Conservation (phyloP, 257 asterid genomes). For the Plantago elongata region DNA sequence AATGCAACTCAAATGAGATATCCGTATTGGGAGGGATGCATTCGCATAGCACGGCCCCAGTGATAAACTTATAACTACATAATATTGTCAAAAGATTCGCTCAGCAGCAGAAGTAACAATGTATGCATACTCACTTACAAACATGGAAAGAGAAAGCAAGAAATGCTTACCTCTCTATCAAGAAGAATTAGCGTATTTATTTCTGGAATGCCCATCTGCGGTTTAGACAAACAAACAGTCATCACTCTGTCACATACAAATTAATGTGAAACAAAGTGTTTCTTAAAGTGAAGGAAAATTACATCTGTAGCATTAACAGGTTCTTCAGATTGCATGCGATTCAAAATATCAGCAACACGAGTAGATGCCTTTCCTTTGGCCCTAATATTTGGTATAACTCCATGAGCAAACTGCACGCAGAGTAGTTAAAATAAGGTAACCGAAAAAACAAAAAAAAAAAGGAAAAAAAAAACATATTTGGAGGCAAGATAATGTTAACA, state of each 20-base stretch:
- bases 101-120: conserved; percentile 3
- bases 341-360: conserved; percentile 82
- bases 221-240: conserved; percentile 17
- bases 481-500: conserved; percentile 1
- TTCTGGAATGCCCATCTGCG: conserved; percentile 79
- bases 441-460: conserved; percentile 11
- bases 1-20: conserved; percentile 4
- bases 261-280: conserved; percentile 1
- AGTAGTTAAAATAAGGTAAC: conserved; percentile 18
- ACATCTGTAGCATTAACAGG: conserved; percentile 78
- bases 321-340: conserved; percentile 89
- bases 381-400: conserved; percentile 91
- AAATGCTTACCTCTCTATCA: conserved; percentile 75
- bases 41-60: not conserved
- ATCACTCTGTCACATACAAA: conserved; percentile 9
- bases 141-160: conserved; percentile 9
- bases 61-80: not conserved
- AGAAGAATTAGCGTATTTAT: conserved; percentile 83
- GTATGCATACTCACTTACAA: not conserved
- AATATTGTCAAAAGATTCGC: conserved; percentile 6
- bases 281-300: conserved; percentile 19
- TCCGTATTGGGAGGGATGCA: not conserved
- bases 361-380: conserved; percentile 91
- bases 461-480: not conserved
- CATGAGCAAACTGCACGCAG: conserved; percentile 64